A percentile compares a stretch with the other conserved stretches of the same genome.
These are phyloP conservation scores for Dictyostelium capitatum DNA, from an alignment of 78 protist species.

Conservation along the genomic window DNA sequence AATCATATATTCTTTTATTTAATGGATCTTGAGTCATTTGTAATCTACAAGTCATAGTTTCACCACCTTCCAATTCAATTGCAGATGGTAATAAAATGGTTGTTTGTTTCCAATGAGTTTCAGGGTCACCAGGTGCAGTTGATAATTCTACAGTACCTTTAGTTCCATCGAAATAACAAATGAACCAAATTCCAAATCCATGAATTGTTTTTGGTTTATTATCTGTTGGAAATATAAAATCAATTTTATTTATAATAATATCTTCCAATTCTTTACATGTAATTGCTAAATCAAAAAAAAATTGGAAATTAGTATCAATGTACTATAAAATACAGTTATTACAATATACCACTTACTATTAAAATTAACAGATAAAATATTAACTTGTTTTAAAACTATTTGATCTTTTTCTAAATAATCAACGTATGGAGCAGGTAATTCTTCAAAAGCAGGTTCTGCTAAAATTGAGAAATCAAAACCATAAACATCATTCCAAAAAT, in stretches of 20 bases:
- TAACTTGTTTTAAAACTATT: neutral
- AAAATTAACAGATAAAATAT: slow-evolving; percentile 41
- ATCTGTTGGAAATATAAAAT: slow-evolving; percentile 11
- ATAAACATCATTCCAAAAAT: slow-evolving; percentile 78
- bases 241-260: slow-evolving; percentile 21
- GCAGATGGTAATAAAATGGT: slow-evolving; percentile 39
- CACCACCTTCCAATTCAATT: slow-evolving; percentile 29
- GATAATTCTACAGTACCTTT: slow-evolving; percentile 6
- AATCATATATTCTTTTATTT: slow-evolving; percentile 53
- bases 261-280: slow-evolving; percentile 34
- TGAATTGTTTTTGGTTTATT: slow-evolving; percentile 50
- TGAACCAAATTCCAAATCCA: slow-evolving; percentile 84
- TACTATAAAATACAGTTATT: neutral
- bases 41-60: slow-evolving; percentile 20
- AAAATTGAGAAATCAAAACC: slow-evolving; percentile 80
- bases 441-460: slow-evolving; percentile 19
- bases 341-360: neutral
- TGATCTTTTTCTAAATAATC: slow-evolving; percentile 21
- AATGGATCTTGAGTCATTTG: slow-evolving; percentile 44
- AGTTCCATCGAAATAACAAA: slow-evolving; percentile 61
- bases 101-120: slow-evolving; percentile 88
- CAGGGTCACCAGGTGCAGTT: slow-evolving; percentile 82
- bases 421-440: slow-evolving; percentile 39
- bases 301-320: neutral
- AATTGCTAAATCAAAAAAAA: neutral